phyloP scores from a whole-genome alignment of 2,329 filamentous ascomycete species.

The Verticillium isaacii region DNA sequence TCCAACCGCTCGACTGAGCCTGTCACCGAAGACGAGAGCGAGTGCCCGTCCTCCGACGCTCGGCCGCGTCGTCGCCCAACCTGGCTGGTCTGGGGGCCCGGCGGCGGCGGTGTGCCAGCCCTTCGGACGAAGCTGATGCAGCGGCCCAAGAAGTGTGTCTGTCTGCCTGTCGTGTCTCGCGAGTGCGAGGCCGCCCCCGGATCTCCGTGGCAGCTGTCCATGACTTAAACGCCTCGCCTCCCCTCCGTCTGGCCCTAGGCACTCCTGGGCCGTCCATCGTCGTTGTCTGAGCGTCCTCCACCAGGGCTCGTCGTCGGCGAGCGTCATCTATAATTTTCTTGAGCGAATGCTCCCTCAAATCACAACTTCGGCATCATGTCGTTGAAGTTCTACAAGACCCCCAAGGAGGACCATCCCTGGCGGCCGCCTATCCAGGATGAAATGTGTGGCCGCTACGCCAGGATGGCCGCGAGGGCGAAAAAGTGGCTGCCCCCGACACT shows the following conservation, averaged over 20 bases:
- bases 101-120: background rate
- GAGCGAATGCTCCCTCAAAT: background rate
- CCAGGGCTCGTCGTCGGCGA: background rate
- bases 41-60: background rate
- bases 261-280: background rate
- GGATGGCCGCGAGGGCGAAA: slow-evolving; percentile 11
- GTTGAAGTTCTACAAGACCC: slow-evolving; percentile 11
- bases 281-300: background rate
- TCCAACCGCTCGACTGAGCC: background rate
- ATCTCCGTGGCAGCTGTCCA: background rate
- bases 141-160: background rate
- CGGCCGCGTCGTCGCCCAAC: background rate
- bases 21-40: background rate
- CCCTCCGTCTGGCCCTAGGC: background rate
- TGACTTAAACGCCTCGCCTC: background rate
- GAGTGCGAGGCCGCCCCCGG: background rate
- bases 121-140: slow-evolving; percentile 3
- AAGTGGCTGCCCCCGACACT: slow-evolving; percentile 15
- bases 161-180: background rate
- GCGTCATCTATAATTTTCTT: background rate
- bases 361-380: slow-evolving; percentile 6
- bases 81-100: background rate
- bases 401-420: slow-evolving; percentile 10
- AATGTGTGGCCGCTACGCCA: slow-evolving; percentile 13
- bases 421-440: slow-evolving; percentile 12